phyloP scores from a whole-genome alignment of 2,329 filamentous ascomycete species.

The Diaporthe velutina region DNA sequence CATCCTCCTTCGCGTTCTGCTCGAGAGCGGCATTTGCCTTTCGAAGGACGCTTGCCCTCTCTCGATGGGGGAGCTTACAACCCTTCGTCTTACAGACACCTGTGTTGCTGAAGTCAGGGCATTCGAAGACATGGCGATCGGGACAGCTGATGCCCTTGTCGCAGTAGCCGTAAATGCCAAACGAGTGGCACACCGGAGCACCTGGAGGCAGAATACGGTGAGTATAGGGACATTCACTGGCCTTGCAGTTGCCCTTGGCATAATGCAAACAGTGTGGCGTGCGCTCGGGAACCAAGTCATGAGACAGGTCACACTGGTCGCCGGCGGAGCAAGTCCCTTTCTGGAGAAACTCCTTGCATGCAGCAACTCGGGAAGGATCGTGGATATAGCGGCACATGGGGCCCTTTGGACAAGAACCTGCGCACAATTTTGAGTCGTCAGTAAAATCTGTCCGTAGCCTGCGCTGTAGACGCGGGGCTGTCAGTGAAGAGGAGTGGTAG shows the following conservation, averaged over 20 bases:
- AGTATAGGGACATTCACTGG: conserved; percentile 86
- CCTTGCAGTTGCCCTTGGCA: conserved; percentile 89
- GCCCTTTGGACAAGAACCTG: conserved; percentile 89
- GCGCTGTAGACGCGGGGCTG: conserved; percentile 2
- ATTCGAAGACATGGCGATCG: conserved; percentile 91
- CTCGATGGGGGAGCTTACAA: conserved; percentile 89
- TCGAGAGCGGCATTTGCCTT: conserved; percentile 68
- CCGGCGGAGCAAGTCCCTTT: conserved; percentile 83
- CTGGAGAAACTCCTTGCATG: conserved; percentile 89
- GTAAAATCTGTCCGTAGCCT: conserved; percentile 13
- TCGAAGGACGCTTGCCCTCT: conserved; percentile 84
- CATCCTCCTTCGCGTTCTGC: conserved; percentile 59
- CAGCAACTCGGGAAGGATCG: conserved; percentile 86
- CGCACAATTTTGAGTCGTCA: conserved; percentile 43
- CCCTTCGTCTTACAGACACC: conserved; percentile 84
- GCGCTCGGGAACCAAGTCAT: conserved; percentile 85
- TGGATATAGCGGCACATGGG: conserved; percentile 85
- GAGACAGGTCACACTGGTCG: conserved; percentile 88
- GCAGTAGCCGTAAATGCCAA: conserved; percentile 91
- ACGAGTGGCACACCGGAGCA: conserved; percentile 85
- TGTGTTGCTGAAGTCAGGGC: conserved; percentile 93
- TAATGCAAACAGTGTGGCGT: conserved; percentile 92
- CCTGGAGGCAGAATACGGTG: conserved; percentile 83
- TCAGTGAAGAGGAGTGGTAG: conserved; percentile 16
- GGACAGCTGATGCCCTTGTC: conserved; percentile 82